These are phyloP conservation scores for Polychaeton citri DNA, from an alignment of 2,329 filamentous ascomycete genomes.

Conservation along the genomic window DNA sequence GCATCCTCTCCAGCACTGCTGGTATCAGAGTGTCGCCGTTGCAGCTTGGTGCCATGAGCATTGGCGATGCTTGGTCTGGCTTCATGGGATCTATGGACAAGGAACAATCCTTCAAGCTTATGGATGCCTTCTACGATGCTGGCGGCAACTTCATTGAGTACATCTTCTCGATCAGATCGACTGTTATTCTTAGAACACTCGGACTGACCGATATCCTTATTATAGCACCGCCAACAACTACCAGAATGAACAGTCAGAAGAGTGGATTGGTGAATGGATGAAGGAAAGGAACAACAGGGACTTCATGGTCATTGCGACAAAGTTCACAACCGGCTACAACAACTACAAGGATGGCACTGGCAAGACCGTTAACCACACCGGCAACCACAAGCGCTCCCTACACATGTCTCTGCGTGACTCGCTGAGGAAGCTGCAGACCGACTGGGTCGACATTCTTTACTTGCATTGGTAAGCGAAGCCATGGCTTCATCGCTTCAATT, in stretches of 20 bases:
- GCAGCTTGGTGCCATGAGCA: slow-evolving; percentile 43
- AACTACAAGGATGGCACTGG: slow-evolving; percentile 11
- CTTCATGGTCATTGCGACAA: slow-evolving; percentile 54
- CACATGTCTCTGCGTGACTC: slow-evolving; percentile 31
- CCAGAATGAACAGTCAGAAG: slow-evolving; percentile 21
- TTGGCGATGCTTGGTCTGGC: slow-evolving; percentile 35
- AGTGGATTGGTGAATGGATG: slow-evolving; percentile 18
- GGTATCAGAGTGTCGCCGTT: slow-evolving; percentile 40
- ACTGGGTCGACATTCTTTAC: slow-evolving; percentile 32
- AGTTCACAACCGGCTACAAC: slow-evolving; percentile 49
- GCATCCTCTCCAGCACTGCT: slow-evolving; percentile 37
- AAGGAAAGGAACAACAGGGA: slow-evolving; percentile 12
- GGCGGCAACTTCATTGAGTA: slow-evolving; percentile 23
- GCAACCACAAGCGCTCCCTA: slow-evolving; percentile 32
- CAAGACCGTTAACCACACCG: slow-evolving; percentile 26
- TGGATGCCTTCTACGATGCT: slow-evolving; percentile 21
- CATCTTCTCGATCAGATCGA: not conserved
- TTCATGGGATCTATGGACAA: slow-evolving; percentile 16
- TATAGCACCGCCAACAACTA: slow-evolving; percentile 19
- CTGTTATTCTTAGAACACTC: not conserved
- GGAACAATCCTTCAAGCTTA: slow-evolving; percentile 19
- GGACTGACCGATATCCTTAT: not conserved
- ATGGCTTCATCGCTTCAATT: slow-evolving; percentile 2
- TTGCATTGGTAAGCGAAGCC: slow-evolving; percentile 24
- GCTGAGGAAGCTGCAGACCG: slow-evolving; percentile 33